Evolutionary conservation across 768 basidiomycete species (phyloP), one percentile per base, ranked within the genome.

Genomic region (Leccinum boreale): DNA sequence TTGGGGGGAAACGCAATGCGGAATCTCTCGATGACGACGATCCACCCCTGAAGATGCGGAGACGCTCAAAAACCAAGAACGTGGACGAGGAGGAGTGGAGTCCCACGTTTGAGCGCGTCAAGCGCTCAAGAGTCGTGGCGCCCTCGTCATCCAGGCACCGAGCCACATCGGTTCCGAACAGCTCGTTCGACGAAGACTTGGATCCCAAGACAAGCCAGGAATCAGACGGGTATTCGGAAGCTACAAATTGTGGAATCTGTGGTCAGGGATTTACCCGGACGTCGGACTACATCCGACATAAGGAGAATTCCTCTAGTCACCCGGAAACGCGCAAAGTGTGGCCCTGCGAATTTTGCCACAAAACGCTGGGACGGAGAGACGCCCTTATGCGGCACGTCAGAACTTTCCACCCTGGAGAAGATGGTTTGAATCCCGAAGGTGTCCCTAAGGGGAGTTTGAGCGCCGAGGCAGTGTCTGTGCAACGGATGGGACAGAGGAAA

Each of bases 311-410:
- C 2, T 24, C 61, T 0, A 58, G 12, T 14, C 67, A 70, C 50
- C 67, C 67, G 0, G 68, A 63, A 15, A 68, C 68, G 0, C 63
- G 68, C 3, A 67, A 58, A 35, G n/a, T 68, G 35, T 68, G 68
- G 68, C 66, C 61, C 1, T 70, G 69, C 11, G 56, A 58, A 6
- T 45, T 61, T 29, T 70, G 69, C 23, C 35, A 67, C 1, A 64
- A 52, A 5, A 12, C 29, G 0, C 28, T 70, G n/a, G 66, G 69
- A n/a, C 67, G 69, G 6, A 62, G 56, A 33, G 69, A 70, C 31
- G 71, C 69, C 4, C 67, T 73, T 0, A 28, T 19, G 26, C 58
- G 69, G 1, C 69, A 70, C 33, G 57, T 71, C 14, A 64, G 52
- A 14, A 61, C 66, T 2, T 29, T 61, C 4, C 69, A 70, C n/a